Percentiles rank a stretch among this genome's conserved stretches.
Evolutionary conservation across 345 rosid species (phyloP).

Genomic region (Citrus maxima): DNA sequence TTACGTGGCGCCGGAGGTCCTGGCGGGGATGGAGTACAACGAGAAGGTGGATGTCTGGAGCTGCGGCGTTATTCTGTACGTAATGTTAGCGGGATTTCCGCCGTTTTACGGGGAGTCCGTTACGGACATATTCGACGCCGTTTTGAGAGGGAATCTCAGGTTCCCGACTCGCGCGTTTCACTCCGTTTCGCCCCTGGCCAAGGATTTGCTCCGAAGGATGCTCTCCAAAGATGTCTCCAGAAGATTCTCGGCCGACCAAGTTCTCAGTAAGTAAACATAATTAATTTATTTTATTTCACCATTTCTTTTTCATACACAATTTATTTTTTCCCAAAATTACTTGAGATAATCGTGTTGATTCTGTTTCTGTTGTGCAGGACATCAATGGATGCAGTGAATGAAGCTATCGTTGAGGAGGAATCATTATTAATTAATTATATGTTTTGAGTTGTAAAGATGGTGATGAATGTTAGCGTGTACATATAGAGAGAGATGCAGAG

Average conservation of each 20-base stretch:
- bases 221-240: constrained; percentile 54
- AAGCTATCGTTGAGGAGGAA: background rate
- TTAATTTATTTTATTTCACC: background rate
- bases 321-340: no score
- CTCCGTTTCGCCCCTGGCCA: constrained; percentile 39
- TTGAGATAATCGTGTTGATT: no score
- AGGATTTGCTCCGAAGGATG: constrained; percentile 57
- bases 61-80: constrained; percentile 51
- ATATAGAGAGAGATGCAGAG: background rate
- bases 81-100: constrained; percentile 59
- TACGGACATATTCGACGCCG: constrained; percentile 51
- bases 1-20: constrained; percentile 66
- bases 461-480: no score
- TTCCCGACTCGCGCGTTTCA: constrained; percentile 44
- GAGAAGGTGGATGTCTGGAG: constrained; percentile 74
- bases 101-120: constrained; percentile 56
- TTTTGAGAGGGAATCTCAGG: constrained; percentile 51
- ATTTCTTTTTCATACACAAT: no score
- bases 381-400: background rate
- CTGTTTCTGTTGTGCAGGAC: background rate
- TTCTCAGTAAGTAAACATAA: constrained; percentile 35
- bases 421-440: no score
- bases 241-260: constrained; percentile 59
- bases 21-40: constrained; percentile 46
- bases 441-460: no score